Percentiles rank a stretch among this genome's conserved stretches.
Conservation (phyloP, 2,329 filamentous ascomycete species). For the Microcyclospora tardicrescens region DNA sequence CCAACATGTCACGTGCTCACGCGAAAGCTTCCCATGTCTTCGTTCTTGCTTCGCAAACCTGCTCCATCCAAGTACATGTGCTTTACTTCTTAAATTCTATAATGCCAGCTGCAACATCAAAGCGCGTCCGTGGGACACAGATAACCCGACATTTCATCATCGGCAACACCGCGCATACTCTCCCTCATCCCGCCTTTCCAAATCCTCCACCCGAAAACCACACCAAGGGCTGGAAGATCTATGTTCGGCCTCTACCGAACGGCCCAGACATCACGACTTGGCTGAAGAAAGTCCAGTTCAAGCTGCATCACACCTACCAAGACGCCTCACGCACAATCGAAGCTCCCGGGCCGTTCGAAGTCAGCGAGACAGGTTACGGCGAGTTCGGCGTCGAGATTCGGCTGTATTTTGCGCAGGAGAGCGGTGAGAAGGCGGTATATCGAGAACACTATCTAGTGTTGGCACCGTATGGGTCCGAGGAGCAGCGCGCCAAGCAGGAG, state of each 20-base stretch:
- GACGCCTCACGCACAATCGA: conserved; percentile 82
- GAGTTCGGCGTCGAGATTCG: conserved; percentile 96
- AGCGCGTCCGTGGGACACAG: conserved; percentile 23
- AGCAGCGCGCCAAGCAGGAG: conserved; percentile 56
- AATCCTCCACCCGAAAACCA: conserved; percentile 72
- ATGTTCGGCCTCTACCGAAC: conserved; percentile 79
- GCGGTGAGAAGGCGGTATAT: conserved; percentile 88
- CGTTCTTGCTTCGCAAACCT: too few species aligned
- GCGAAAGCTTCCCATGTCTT: neutral
- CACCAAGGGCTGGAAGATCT: conserved; percentile 93
- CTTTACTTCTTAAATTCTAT: neutral
- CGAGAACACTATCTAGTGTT: conserved; percentile 84
- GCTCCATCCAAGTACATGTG: too few species aligned
- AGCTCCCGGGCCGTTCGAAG: conserved; percentile 59
- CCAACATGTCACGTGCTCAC: neutral
- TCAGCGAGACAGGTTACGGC: conserved; percentile 91
- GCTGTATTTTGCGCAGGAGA: conserved; percentile 80
- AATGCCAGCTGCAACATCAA: conserved; percentile 25
- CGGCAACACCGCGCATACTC: conserved; percentile 36
- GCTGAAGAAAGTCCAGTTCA: conserved; percentile 95
- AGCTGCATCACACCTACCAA: conserved; percentile 91
- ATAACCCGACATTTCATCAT: conserved; percentile 29
- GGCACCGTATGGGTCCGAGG: conserved; percentile 72
- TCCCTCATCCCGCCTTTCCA: conserved; percentile 67
- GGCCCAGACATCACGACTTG: conserved; percentile 81